Evolutionary conservation across 371 early-diverging fungal genomes (phyloP), one percentile per base, ranked within the genome.

Genomic region (Zopfochytrium polystomum): DNA sequence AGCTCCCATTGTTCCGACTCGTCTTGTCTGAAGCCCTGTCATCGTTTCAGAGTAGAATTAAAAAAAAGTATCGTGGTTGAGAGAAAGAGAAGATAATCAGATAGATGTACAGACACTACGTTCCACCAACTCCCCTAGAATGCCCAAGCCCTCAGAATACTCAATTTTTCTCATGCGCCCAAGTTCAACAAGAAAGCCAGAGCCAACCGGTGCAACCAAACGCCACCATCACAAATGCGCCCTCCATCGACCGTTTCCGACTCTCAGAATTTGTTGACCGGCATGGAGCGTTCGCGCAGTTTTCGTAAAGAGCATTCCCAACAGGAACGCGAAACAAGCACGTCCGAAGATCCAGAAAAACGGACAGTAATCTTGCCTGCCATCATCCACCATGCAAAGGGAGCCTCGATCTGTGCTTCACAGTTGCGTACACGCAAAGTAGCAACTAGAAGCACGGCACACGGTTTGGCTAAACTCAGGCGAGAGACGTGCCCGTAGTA

Each of bases 181-280:
- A 27, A 31, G 23, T 42, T 58, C 50, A 45, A 26, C 25, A 20
- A 23, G 58, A 50, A 49, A 29, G 47, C 35, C 33, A 42, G 33
- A 47, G 47, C 58, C 47, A 50, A 47, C 34, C 15, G 50, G 26
- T 23, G 58, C 49, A 32, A 31, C 33, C 31, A 31, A 31, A 33
- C 20, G 11, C 20, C 11, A 52, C 31, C 31, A 29, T 23, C 31
- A 18, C 20, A n/a, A 15, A 52, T 31, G 11, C 29, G 23, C 48
- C 15, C 13, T 11, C 48, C 25, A 20, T 48, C 7, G 11, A 7
- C 20, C 23, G 7, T 11, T n/a, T n/a, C n/a, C n/a, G n/a, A n/a
- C n/a, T n/a, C n/a, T n/a, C n/a, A n/a, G n/a, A n/a, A n/a, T n/a
- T n/a, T n/a, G n/a, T n/a, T n/a, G n/a, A n/a, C n/a, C n/a, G n/a